Evolutionary conservation across 2,329 filamentous ascomycete species (phyloP), one percentile per base, ranked within the genome.

Genomic region (Aspergillus caelatus): DNA sequence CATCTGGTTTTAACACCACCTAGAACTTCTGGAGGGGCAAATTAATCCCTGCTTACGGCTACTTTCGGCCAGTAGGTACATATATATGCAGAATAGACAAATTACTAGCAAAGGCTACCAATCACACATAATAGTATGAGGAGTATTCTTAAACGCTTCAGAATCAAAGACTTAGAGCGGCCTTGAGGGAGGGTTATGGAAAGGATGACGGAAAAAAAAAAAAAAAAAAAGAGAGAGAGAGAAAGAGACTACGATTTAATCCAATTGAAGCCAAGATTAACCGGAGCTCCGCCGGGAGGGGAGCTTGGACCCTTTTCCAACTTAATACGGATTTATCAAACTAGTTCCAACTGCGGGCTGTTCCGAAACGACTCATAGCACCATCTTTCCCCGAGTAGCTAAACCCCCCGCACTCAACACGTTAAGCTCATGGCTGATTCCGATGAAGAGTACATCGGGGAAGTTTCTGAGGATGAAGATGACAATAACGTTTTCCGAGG

Each of bases 371-470:
- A 41, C 34, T 36, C 34, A 7, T n/a, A 19, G 26, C 26, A 43
- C 34, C 53, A 28, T 43, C 32, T 23, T 41, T 26, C 2, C 54
- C 36, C 30, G 19, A 36, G 21, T 19, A 55, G 26, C 14, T 12
- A 23, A 36, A 36, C 9, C 32, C 10, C 21, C 32, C 19, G n/a
- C 14, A 14, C 12, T 19, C 52, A 55, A 26, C 14, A 39, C 11
- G 21, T 7, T 16, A 21, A 32, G 14, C 10, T 7, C 30, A 80
- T 80, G 81, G 79, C 81, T 32, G 81, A 82, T 70, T 82, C 81
- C 36, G 83, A 84, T 67, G 81, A 85, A 73, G 81, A 85, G 76
- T 81, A 85, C 72, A 74, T 85, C 70, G 82, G 82, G 72, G 79
- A 81, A 68, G 70, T 80, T 64, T 80, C 81, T 48, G 79, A 84